Conservation (phyloP, 768 basidiomycete species). For the Trametopsis cervina region DNA sequence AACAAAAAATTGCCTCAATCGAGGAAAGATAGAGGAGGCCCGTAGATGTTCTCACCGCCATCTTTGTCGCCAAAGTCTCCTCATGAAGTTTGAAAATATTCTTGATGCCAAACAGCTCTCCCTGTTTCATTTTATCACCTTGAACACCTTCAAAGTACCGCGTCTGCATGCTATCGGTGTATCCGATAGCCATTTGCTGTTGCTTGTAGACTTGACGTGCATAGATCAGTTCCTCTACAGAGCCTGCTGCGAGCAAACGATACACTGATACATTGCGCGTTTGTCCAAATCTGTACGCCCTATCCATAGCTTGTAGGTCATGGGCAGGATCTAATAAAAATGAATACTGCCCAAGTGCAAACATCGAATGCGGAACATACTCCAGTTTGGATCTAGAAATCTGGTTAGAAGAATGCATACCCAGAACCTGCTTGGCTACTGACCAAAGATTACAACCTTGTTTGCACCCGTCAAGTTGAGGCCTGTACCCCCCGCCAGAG, state of each 20-base stretch:
- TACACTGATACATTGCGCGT: constrained; percentile 80
- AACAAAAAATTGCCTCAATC: neutral
- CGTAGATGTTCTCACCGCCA: constrained; percentile 52
- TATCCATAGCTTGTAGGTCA: constrained; percentile 89
- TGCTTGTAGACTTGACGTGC: constrained; percentile 90
- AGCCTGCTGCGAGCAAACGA: constrained; percentile 79
- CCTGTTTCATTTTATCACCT: constrained; percentile 64
- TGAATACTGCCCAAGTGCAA: neutral
- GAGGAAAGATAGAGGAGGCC: neutral
- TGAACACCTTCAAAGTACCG: constrained; percentile 80
- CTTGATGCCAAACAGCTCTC: constrained; percentile 79
- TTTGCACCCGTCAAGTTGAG: constrained; percentile 90
- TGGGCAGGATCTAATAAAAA: constrained; percentile 77
- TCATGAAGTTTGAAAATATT: constrained; percentile 83
- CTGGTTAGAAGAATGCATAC: neutral
- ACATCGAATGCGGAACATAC: constrained; percentile 37
- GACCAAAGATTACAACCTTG: constrained; percentile 88
- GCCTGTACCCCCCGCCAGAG: constrained; percentile 86
- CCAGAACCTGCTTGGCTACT: constrained; percentile 14
- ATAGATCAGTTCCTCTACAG: constrained; percentile 83
- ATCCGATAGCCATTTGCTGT: constrained; percentile 89
- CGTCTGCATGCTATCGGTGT: constrained; percentile 78
- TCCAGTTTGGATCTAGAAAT: constrained; percentile 84
- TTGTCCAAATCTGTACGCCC: constrained; percentile 84
- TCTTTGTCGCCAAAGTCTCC: constrained; percentile 62